These are phyloP conservation scores for Cenchrus purpureus DNA, from an alignment of 176 grass and related monocot species.

Conservation along the genomic window DNA sequence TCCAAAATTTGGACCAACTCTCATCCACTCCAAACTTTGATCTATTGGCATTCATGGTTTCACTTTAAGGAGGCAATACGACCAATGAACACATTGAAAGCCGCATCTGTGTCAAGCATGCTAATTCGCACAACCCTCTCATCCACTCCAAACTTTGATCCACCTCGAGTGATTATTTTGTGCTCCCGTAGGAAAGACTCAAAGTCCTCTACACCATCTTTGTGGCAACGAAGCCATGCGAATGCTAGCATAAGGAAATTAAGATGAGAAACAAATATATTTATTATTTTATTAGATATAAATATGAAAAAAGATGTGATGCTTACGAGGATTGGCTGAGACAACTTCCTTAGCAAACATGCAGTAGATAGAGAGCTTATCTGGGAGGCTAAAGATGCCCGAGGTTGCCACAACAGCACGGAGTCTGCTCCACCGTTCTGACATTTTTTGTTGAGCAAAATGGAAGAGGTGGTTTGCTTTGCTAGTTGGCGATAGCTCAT, in stretches of 20 bases:
- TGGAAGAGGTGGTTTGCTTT: slow-evolving; percentile 41
- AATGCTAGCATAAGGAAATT: slow-evolving; percentile 43
- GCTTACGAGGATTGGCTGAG: slow-evolving; percentile 32
- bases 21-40: slow-evolving; percentile 19
- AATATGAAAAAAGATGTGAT: not conserved
- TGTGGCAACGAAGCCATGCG: slow-evolving; percentile 66
- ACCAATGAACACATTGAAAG: slow-evolving; percentile 50
- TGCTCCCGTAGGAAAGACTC: slow-evolving; percentile 44
- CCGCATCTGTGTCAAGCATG: slow-evolving; percentile 67
- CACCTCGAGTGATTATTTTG: slow-evolving; percentile 55
- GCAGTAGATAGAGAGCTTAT: slow-evolving; percentile 37
- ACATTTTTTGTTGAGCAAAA: slow-evolving; percentile 47
- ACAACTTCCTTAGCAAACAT: slow-evolving; percentile 42
- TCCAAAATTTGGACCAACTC: slow-evolving; percentile 26
- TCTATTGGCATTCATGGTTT: not conserved
- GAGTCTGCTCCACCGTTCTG: slow-evolving; percentile 43
- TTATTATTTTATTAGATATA: too few relatives aligned
- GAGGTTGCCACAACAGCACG: slow-evolving; percentile 38
- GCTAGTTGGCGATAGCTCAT: slow-evolving; percentile 20
- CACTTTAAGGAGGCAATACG: slow-evolving; percentile 45
- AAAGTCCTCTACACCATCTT: slow-evolving; percentile 37
- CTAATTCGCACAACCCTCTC: slow-evolving; percentile 50
- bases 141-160: slow-evolving; percentile 48
- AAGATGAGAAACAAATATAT: not conserved
- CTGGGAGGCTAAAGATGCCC: slow-evolving; percentile 47